phyloP scores from a whole-genome alignment of 352 stramenopile genomes.

The Phytophthora nicotianae region DNA sequence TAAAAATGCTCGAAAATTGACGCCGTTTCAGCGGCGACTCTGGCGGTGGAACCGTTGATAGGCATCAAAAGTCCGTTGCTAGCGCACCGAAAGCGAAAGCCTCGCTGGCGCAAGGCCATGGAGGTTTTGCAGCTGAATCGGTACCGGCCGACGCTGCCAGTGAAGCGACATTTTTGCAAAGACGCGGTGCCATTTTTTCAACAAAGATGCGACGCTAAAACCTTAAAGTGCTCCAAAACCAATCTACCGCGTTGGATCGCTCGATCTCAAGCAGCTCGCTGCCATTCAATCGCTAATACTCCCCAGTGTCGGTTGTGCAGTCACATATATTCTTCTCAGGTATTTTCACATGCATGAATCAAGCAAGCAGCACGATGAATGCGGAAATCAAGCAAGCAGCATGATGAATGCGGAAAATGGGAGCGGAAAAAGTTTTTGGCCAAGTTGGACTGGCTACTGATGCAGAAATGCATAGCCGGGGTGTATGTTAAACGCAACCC shows the following conservation, averaged over 20 bases:
- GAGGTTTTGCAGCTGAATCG: constrained; percentile 1
- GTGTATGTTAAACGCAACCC: constrained; percentile 29
- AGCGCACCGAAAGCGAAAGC: constrained; percentile 27
- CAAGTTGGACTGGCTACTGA: constrained; percentile 22
- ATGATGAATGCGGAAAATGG: background rate
- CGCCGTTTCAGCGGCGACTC: background rate
- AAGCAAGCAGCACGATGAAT: background rate
- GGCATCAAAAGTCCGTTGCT: constrained; percentile 11
- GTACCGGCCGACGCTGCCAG: no score
- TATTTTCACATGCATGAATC: no score
- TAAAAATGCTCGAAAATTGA: no score
- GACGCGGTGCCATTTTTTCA: constrained; percentile 13
- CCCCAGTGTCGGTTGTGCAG: background rate
- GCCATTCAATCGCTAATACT: background rate
- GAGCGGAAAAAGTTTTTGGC: background rate
- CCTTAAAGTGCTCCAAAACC: no score
- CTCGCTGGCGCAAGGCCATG: constrained; percentile 3
- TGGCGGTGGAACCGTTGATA: background rate
- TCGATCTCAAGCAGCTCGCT: background rate
- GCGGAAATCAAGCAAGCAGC: no score
- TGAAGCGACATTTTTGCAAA: constrained; percentile 21
- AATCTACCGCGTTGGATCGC: no score
- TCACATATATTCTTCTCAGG: no score
- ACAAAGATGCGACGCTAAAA: background rate
- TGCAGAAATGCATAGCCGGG: constrained; percentile 24